phyloP scores from a whole-genome alignment of 805 yeast species.

The Wickerhamiella occidentalis region DNA sequence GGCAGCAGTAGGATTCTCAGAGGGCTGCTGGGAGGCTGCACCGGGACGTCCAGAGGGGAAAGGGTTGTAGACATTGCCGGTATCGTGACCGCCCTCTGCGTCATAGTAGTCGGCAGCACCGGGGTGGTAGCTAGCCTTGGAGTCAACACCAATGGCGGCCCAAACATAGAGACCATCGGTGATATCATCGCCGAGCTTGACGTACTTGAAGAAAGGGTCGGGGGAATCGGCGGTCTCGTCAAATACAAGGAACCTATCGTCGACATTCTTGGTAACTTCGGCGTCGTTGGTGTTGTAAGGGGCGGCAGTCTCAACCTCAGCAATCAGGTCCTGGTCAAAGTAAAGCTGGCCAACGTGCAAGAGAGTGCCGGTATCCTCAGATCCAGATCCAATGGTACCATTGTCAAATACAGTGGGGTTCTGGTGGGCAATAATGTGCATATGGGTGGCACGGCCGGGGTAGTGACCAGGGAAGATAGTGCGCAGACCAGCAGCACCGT shows the following conservation, averaged over 20 bases:
- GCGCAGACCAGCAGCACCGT: not conserved
- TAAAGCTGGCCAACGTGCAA: not conserved
- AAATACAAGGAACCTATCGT: not conserved
- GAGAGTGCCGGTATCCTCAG: not conserved
- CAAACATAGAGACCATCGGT: not conserved
- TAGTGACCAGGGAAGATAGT: constrained; percentile 7
- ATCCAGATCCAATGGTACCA: constrained; percentile 2
- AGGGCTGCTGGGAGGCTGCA: too few relatives aligned
- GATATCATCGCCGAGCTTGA: not conserved
- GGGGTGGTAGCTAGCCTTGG: not conserved
- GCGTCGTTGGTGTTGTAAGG: not conserved
- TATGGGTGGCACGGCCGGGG: not conserved
- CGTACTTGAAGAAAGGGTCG: constrained; percentile 1
- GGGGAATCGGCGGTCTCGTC: not conserved
- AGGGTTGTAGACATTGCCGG: not conserved
- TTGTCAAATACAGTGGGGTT: not conserved
- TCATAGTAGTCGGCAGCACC: not conserved
- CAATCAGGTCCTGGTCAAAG: not conserved
- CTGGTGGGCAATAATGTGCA: constrained; percentile 1
- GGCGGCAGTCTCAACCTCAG: not conserved
- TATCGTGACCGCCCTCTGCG: not conserved
- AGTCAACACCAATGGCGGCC: not conserved
- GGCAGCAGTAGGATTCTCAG: too few relatives aligned
- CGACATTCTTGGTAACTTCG: not conserved
- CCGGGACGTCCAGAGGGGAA: too few relatives aligned